These are phyloP conservation scores for Wickerhamiella kazuoi DNA, from an alignment of 805 yeast species.

Conservation along the genomic window DNA sequence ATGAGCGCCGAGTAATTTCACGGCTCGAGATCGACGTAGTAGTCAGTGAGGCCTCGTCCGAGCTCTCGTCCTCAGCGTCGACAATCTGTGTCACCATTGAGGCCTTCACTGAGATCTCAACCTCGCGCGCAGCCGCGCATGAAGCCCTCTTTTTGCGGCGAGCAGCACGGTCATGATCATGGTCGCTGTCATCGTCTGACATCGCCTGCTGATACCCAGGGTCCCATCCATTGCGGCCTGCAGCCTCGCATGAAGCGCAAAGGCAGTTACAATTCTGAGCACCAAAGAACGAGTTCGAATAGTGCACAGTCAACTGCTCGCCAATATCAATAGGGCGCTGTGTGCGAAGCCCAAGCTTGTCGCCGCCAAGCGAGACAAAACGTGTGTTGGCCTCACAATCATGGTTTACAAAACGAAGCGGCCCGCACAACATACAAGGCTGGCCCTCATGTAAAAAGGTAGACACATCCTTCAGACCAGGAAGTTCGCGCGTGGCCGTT, in stretches of 20 bases:
- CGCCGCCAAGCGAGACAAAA: conserved; percentile 18
- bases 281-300: conserved; percentile 30
- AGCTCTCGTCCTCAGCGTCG: background rate
- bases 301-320: conserved; percentile 31
- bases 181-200: background rate
- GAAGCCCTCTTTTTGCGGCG: too few species aligned
- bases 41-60: background rate
- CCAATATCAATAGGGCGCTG: conserved; percentile 23
- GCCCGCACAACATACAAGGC: conserved; percentile 25
- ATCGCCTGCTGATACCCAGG: background rate
- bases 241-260: conserved; percentile 28
- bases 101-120: background rate
- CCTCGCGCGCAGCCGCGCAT: too few species aligned
- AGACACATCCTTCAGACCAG: background rate
- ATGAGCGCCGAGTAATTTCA: background rate
- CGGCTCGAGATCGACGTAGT: background rate
- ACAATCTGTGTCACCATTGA: background rate
- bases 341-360: conserved; percentile 22
- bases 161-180: background rate
- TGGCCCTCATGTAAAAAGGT: background rate
- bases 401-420: conserved; percentile 32
- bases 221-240: conserved; percentile 19
- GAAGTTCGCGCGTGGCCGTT: conserved; percentile 10
- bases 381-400: conserved; percentile 29
- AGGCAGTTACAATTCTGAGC: conserved; percentile 26